A percentile compares a stretch with the other conserved stretches of the same genome.
Conservation (phyloP, 352 stramenopile genomes). For the Pythium plurisporium region DNA sequence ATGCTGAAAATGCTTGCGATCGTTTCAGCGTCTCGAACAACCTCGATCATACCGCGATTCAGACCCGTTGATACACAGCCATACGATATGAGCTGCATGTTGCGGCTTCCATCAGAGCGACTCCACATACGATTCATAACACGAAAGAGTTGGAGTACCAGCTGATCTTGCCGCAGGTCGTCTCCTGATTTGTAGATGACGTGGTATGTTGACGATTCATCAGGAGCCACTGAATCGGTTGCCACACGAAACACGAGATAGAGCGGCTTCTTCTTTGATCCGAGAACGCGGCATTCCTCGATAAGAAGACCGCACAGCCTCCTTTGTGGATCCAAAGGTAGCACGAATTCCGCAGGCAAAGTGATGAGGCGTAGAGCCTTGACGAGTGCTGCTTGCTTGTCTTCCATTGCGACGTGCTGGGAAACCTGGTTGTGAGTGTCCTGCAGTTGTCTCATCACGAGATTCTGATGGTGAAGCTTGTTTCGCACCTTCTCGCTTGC, state of each 20-base stretch:
- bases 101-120: slow-evolving; percentile 22
- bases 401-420: slow-evolving; percentile 5
- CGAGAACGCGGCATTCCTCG: slow-evolving; percentile 17
- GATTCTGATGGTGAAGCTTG: slow-evolving; percentile 5
- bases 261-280: slow-evolving; percentile 24
- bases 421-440: slow-evolving; percentile 15
- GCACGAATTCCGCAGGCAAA: slow-evolving; percentile 19
- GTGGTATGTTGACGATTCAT: slow-evolving; percentile 18
- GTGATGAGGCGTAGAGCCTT: background rate
- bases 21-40: slow-evolving; percentile 51
- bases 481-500: background rate
- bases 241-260: slow-evolving; percentile 28
- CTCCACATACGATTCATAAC: slow-evolving; percentile 64
- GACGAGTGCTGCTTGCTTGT: slow-evolving; percentile 17
- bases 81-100: slow-evolving; percentile 50
- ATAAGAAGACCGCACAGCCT: slow-evolving; percentile 4
- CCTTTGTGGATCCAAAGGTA: slow-evolving; percentile 19
- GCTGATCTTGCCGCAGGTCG: slow-evolving; percentile 77
- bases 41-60: slow-evolving; percentile 49
- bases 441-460: slow-evolving; percentile 9
- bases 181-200: slow-evolving; percentile 75
- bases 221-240: slow-evolving; percentile 13
- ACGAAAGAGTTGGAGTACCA: slow-evolving; percentile 59
- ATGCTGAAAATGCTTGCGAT: slow-evolving; percentile 37
- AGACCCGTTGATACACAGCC: slow-evolving; percentile 43